phyloP scores from a whole-genome alignment of 164 flowering plant genomes.

The Nelumbo lutea region DNA sequence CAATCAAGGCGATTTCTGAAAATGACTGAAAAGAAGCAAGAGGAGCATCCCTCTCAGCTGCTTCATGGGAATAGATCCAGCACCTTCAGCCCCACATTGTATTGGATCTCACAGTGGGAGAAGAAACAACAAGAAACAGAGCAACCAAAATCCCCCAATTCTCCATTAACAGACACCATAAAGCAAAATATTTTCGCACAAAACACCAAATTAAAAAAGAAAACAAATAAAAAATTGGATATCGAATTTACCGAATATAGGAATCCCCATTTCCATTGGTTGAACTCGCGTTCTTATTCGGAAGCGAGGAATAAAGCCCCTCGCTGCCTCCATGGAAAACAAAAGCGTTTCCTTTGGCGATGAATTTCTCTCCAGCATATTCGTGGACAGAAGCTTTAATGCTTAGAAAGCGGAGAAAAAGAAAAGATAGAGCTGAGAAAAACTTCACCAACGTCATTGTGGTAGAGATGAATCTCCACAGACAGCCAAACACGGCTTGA shows the following conservation, averaged over 20 bases:
- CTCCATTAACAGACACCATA: not conserved
- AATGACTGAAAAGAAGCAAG: not conserved
- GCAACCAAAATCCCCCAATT: constrained; percentile 3
- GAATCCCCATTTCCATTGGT: constrained; percentile 38
- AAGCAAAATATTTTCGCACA: not conserved
- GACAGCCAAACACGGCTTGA: not conserved
- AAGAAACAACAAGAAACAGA: not conserved
- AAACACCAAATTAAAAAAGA: not conserved
- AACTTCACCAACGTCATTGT: constrained; percentile 8
- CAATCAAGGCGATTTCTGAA: not conserved
- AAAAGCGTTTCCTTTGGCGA: constrained; percentile 76
- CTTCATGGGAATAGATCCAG: constrained; percentile 7
- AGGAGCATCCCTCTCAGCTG: not conserved
- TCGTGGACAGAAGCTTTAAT: constrained; percentile 61
- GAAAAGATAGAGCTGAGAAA: not conserved
- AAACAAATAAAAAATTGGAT: not conserved
- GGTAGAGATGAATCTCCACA: not conserved
- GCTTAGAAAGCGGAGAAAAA: not conserved
- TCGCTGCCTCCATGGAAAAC: constrained; percentile 94
- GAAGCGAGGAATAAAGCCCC: constrained; percentile 67
- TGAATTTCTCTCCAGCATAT: constrained; percentile 50
- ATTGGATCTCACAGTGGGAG: not conserved
- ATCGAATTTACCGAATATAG: constrained; percentile 55
- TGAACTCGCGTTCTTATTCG: constrained; percentile 19
- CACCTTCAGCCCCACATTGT: not conserved